Evolutionary conservation across 179 eudicot species (phyloP).

Genomic region (Corrigiola litoralis): DNA sequence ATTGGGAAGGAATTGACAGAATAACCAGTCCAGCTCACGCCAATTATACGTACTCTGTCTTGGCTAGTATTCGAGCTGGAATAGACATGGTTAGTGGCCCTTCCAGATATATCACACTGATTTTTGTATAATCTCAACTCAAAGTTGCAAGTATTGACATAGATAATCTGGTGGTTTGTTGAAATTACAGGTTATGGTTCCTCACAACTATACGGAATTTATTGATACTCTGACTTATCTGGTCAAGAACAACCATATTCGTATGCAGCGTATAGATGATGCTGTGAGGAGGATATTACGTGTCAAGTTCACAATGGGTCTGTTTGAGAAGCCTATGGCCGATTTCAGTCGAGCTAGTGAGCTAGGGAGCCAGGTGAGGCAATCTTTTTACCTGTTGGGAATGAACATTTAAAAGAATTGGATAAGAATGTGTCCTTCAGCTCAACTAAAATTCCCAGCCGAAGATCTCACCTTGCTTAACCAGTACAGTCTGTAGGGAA

Average conservation of each 20-base stretch:
- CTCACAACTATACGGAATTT: slow-evolving; percentile 64
- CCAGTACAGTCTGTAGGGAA: too few relatives aligned
- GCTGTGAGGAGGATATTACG: slow-evolving; percentile 73
- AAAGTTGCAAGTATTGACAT: too few relatives aligned
- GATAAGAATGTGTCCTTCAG: background rate
- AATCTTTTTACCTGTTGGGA: background rate
- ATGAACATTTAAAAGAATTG: background rate
- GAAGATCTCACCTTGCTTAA: too few relatives aligned
- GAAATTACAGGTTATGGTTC: slow-evolving; percentile 71
- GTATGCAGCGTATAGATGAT: slow-evolving; percentile 71
- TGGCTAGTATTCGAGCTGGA: slow-evolving; percentile 52
- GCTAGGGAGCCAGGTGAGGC: slow-evolving; percentile 58
- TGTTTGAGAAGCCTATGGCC: slow-evolving; percentile 65
- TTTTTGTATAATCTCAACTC: too few relatives aligned
- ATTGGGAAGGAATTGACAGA: slow-evolving; percentile 54
- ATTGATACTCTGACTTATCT: slow-evolving; percentile 44
- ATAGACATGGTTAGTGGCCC: slow-evolving; percentile 55
- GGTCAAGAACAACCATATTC: slow-evolving; percentile 50
- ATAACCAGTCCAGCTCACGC: slow-evolving; percentile 58
- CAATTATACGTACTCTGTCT: slow-evolving; percentile 56
- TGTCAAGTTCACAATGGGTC: slow-evolving; percentile 72
- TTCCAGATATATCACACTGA: background rate
- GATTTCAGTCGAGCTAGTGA: slow-evolving; percentile 45
- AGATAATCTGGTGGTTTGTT: background rate
- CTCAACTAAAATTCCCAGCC: too few relatives aligned